Base-by-base conservation (phyloP, 2,329 filamentous ascomycete genomes). In the Westerdykella aurantiaca region DNA sequence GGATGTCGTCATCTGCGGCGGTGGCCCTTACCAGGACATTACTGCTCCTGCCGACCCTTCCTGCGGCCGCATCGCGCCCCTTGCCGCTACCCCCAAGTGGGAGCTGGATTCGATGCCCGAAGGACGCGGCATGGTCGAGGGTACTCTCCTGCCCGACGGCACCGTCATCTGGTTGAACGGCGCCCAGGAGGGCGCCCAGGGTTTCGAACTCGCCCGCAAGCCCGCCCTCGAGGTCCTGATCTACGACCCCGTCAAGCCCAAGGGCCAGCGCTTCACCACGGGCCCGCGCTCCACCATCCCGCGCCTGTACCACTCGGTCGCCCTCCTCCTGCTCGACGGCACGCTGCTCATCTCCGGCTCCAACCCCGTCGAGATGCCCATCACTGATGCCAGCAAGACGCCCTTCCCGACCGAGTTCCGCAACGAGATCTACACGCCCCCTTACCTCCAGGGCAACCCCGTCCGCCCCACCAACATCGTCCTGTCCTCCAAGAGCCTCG, bases 161-260 rank as follows among this genome's bases (percentile, higher is more conserved):
- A 81, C 74, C 2, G 71, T 80, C 34, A 60, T 96, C 41, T 81
- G 75, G 72, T 64, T 81, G 45, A 82, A 82, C 55, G 80, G 80
- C 45, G 76, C 72, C 53, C 75, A 76, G 47, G 64, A 68, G 46
- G 80, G 80, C 48, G 74, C 76, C 23, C 78, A 82, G 65, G 80
- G 80, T 13, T 83, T 82, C 60, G 77, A 73, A 31, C 66, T 82
- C 41, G 79, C 76, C 25, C 66, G 67, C 12, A 60, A 73, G 29
- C 78, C 80, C 13, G 74, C 78, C 14, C 63, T 76, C 16, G 73
- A 78, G 47, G 76, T 78, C 31, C 70, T 82, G 17, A 69, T 82
- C 39, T 83, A 82, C 58, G 70, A 81, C 52, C 75, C 78, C 2
- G 60, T 64, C n/a, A 68, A 74, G 48, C 66, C 76, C 22, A 58